Conservation (phyloP, 2,329 filamentous ascomycete species). For the Beauveria sp. region DNA sequence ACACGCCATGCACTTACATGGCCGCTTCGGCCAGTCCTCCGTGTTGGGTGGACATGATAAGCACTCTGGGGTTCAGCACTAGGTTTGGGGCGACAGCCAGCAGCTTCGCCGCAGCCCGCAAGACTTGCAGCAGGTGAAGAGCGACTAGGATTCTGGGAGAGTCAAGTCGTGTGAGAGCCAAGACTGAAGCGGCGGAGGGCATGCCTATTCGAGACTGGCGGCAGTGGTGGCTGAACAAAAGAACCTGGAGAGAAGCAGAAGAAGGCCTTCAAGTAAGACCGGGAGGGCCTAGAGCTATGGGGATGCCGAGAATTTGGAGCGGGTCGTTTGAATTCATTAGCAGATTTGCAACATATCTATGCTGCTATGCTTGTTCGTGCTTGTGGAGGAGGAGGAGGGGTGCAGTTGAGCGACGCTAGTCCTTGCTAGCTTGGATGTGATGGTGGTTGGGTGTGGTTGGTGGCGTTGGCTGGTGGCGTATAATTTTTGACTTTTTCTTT, state of each 20-base stretch:
- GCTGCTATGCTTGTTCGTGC: neutral
- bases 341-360: neutral
- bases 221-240: constrained; percentile 15
- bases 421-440: neutral
- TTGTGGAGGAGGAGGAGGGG: constrained; percentile 5
- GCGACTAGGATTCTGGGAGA: neutral
- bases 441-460: neutral
- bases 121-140: neutral
- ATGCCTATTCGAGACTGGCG: constrained; percentile 16
- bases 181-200: constrained; percentile 17
- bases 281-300: neutral
- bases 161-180: constrained; percentile 12
- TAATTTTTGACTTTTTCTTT: neutral
- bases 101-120: neutral
- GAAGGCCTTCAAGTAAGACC: neutral
- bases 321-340: neutral
- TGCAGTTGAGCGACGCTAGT: neutral
- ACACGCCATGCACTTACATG: neutral
- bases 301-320: constrained; percentile 1
- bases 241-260: constrained; percentile 4
- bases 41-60: neutral
- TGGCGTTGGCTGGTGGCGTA: neutral
- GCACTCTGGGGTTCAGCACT: neutral
- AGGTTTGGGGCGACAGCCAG: neutral
- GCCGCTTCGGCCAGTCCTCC: neutral